Evolutionary conservation across 2,329 filamentous ascomycete species (phyloP).

Genomic region (Aspergillus melleus): DNA sequence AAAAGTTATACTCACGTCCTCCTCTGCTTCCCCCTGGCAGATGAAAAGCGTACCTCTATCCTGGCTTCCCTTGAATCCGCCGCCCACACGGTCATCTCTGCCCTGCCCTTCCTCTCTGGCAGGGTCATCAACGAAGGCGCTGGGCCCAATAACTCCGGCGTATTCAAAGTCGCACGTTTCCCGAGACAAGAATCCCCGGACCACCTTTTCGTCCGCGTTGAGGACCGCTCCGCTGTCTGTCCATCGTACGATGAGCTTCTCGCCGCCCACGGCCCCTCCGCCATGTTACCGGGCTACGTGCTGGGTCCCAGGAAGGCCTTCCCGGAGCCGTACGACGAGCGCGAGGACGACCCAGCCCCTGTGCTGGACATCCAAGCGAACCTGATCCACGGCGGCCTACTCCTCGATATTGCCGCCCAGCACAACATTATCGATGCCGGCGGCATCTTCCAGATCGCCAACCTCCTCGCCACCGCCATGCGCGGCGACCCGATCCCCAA

Average conservation of each 20-base stretch:
- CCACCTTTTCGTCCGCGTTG: slow-evolving; percentile 8
- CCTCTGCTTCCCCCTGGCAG: slow-evolving; percentile 18
- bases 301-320: slow-evolving; percentile 29
- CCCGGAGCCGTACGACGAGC: slow-evolving; percentile 25
- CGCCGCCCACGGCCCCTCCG: slow-evolving; percentile 22
- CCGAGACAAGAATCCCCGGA: neutral
- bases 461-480: slow-evolving; percentile 16
- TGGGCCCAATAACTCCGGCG: slow-evolving; percentile 7
- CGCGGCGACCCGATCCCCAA: slow-evolving; percentile 9
- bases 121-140: slow-evolving; percentile 13
- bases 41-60: neutral
- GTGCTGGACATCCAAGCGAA: slow-evolving; percentile 28
- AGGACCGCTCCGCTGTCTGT: slow-evolving; percentile 7
- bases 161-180: slow-evolving; percentile 11
- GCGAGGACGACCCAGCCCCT: slow-evolving; percentile 13
- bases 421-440: slow-evolving; percentile 28
- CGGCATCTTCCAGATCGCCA: slow-evolving; percentile 20
- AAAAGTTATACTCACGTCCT: slow-evolving; percentile 23
- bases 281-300: slow-evolving; percentile 31
- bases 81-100: slow-evolving; percentile 7
- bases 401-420: slow-evolving; percentile 23
- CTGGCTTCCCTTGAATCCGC: slow-evolving; percentile 12
- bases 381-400: slow-evolving; percentile 23
- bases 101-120: slow-evolving; percentile 18
- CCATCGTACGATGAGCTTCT: slow-evolving; percentile 6